Base-by-base conservation (phyloP, 1,284 basidiomycete genomes). In the Puccinia polysora region DNA sequence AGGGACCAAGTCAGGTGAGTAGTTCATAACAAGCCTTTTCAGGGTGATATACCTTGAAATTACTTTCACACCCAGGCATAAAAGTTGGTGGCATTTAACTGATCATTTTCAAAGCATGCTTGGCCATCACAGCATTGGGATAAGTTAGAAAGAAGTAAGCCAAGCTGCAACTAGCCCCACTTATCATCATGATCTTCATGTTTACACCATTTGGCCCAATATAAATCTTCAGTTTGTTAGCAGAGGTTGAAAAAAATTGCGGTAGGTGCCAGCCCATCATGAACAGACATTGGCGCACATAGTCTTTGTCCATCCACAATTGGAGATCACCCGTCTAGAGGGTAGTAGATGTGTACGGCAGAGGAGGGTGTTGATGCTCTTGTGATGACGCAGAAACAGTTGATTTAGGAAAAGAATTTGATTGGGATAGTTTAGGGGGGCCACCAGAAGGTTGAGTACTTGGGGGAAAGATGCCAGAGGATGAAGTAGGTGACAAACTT, bases 301-400 rank as follows among this genome's bases (percentile, higher is more conserved):
- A 91, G 79, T 89, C 87, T 84, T 90, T 89, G 81, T 91, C 89
- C 89, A 91, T 91, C 90, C 89, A 91, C 77, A 87, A 86, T 80
- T 91, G 89, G 73, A 91, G 84, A 77, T 89, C 87, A 76, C 86
- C 85, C 86, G 89, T 89, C 83, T 86, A 88, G 74, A 91, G 85
- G 28, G 87, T 87, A 59, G 43, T 75, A 20, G 30, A 28, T 5
- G 58, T 38, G 15, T 38, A 15, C 12, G 58, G 53, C 0, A 56
- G 53, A 32, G 53, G 23, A 18, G 53, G 34, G 53, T 56, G 18
- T 18, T 23, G 32, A 32, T 8, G 8, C 18, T 56, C n/a, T 18
- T 12, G 23, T 28, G 23, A 28, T 23, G 23, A 28, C 25, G 25
- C 2, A 7, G 25, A 23, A n/a, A 45, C n/a, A 45, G n/a, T 10